phyloP scores from a whole-genome alignment of 1,284 basidiomycete species.

The Macrocystidia cucumis region DNA sequence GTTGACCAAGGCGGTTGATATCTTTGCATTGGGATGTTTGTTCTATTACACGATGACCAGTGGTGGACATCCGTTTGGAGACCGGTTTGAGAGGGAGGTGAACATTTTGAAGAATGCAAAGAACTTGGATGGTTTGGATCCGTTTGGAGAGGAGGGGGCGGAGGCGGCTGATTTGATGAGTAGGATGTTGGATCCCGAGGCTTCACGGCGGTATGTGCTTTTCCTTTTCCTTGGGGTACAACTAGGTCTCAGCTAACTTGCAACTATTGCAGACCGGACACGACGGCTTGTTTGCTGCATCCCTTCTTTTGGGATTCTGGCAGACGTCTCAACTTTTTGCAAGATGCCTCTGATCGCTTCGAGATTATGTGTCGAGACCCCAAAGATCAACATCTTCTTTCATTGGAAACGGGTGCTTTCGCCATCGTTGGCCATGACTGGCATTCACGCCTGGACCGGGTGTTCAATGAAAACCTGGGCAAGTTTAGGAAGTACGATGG shows the following conservation, averaged over 20 bases:
- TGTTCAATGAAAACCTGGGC: constrained; percentile 90
- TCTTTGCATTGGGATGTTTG: constrained; percentile 89
- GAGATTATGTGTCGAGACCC: constrained; percentile 96
- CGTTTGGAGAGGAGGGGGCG: constrained; percentile 85
- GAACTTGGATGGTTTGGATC: constrained; percentile 60
- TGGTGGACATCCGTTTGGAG: constrained; percentile 88
- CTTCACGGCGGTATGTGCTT: constrained; percentile 55
- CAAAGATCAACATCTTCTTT: constrained; percentile 67
- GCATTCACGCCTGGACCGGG: constrained; percentile 80
- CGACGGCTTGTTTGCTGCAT: constrained; percentile 79
- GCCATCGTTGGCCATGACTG: constrained; percentile 83
- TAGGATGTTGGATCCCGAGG: constrained; percentile 71
- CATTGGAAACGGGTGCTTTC: constrained; percentile 66
- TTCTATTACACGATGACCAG: constrained; percentile 89
- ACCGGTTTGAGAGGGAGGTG: constrained; percentile 84
- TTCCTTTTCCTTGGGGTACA: constrained; percentile 4
- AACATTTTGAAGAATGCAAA: constrained; percentile 85
- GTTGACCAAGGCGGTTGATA: constrained; percentile 89
- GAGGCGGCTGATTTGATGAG: constrained; percentile 79
- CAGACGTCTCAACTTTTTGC: constrained; percentile 85
- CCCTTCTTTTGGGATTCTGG: constrained; percentile 96
- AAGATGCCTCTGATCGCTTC: constrained; percentile 95
- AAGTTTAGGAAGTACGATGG: constrained; percentile 98
- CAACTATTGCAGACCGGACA: constrained; percentile 64
- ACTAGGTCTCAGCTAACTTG: background rate